Base-by-base conservation (phyloP, 2,329 filamentous ascomycete species). In the Ambrosiella xylebori region DNA sequence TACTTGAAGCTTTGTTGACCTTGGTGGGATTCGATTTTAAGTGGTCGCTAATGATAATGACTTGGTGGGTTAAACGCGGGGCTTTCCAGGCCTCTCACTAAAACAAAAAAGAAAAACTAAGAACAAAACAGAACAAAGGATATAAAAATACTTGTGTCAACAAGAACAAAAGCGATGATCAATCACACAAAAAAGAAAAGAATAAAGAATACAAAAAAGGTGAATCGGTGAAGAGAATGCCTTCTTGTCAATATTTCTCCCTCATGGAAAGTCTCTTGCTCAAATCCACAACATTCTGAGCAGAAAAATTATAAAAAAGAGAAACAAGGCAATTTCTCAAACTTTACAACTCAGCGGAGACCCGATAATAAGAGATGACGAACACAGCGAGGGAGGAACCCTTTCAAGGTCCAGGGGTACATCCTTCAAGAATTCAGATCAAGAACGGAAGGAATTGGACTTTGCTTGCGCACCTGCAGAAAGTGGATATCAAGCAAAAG, bases 371-470 rank as follows among this genome's bases (percentile, higher is more conserved):
- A 47, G 6, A 47, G 44, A 17, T 15, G 19, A 15, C 2, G n/a
- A 47, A 11, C 44, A 47, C 44, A 8, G 5, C 44, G 12, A 47
- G 44, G n/a, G 8, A 47, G n/a, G 19, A 2, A n/a, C 44, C n/a
- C 9, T 8, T 13, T 8, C 8, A 3, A 15, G 7, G 44, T 15
- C n/a, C 44, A 15, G 19, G 44, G 44, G 44, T 15, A 47, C 13
- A 15, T 47, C 8, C n/a, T 17, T 17, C 7, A 9, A 2, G 27
- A 15, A 36, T 41, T 41, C 52, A 54, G 38, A 41, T 41, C 36
- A 54, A 54, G 52, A n/a, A 17, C 36, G 52, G 52, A 54, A 54
- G 52, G 52, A 54, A 36, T n/a, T 50, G 3, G 44, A 13, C 44
- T 47, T 13, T 17, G 19, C 19, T 17, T 47, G 44, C 44, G 44